Percentiles rank a stretch among this genome's conserved stretches.
Evolutionary conservation across 2,329 filamentous ascomycete species (phyloP).

Genomic region (Aschersonia sp.): DNA sequence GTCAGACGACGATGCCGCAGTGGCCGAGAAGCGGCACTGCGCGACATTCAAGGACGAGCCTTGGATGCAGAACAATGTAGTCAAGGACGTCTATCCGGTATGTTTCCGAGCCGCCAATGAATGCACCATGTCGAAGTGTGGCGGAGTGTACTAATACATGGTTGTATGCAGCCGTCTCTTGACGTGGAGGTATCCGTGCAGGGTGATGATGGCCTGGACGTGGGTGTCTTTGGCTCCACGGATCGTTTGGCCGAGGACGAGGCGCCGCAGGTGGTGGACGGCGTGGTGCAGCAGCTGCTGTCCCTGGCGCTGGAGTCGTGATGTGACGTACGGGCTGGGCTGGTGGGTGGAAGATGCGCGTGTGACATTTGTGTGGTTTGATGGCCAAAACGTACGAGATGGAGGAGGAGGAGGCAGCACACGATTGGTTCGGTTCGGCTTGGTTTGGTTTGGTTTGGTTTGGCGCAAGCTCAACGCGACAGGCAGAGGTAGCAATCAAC

Average conservation of each 20-base stretch:
- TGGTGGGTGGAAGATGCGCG: too few species aligned
- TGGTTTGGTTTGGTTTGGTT: too few species aligned
- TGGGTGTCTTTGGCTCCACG: constrained; percentile 25
- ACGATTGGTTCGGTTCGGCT: too few species aligned
- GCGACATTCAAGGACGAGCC: constrained; percentile 2
- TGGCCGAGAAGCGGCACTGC: background rate
- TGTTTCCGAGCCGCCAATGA: constrained; percentile 1
- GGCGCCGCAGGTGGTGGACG: constrained; percentile 11
- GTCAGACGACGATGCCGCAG: background rate
- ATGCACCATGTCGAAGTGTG: background rate
- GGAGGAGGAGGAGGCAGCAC: too few species aligned
- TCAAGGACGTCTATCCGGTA: constrained; percentile 14
- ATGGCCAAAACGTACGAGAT: too few species aligned
- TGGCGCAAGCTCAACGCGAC: too few species aligned
- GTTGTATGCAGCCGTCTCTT: constrained; percentile 17
- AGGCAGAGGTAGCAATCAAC: too few species aligned
- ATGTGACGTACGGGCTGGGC: too few species aligned
- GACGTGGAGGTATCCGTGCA: constrained; percentile 25
- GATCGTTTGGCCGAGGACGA: constrained; percentile 11
- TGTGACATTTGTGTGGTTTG: too few species aligned
- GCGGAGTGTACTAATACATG: background rate
- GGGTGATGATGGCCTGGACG: constrained; percentile 14
- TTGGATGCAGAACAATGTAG: constrained; percentile 10
- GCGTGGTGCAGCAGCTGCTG: constrained; percentile 10
- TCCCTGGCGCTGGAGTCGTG: too few species aligned